Evolutionary conservation across 2,329 filamentous ascomycete species (phyloP), one percentile per base, ranked within the genome.

Genomic region (Xylaria sp.): DNA sequence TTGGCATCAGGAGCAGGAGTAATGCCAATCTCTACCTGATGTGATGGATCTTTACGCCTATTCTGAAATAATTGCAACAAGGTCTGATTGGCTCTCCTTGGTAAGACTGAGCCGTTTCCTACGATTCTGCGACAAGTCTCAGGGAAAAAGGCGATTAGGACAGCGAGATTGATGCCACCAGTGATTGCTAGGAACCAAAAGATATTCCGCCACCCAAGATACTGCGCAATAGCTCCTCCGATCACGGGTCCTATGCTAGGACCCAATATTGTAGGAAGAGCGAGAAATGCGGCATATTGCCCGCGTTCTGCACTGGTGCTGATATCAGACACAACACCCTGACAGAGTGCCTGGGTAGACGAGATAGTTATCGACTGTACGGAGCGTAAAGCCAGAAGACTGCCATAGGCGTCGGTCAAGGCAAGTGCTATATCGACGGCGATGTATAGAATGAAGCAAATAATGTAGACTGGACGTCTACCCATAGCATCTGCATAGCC

Each of bases 241-340:
- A 72, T 57, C 18, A 73, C 66, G 2, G 72, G 72, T 2, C n/a
- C 84, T 48, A 78, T 73, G 52, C 72, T 68, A 69, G 81, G 60
- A 61, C 80, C 79, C 2, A 87, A 68, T 0, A 84, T 78, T 0
- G 77, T 72, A 18, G 79, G 82, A 28, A 78, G 76, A 45, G 79
- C 81, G 62, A 80, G 82, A 73, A 81, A 83, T 45, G 80, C 85
- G 59, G 87, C 82, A 73, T 85, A 85, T 28, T 80, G 77, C 10
- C 86, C 86, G 52, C 88, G 80, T 73, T 90, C 87, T 0, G 82
- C 80, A 7, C 82, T 81, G 0, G 85, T 87, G 1, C 83, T 82
- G 8, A 89, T 80, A 69, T 90, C 88, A 0, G 84, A 84, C 4
- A 89, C 83, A 1, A 89, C 82, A 0, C 83, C 87, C 25, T 72